Base-by-base conservation (phyloP, 352 stramenopile species). In the Phytophthora sojae region DNA sequence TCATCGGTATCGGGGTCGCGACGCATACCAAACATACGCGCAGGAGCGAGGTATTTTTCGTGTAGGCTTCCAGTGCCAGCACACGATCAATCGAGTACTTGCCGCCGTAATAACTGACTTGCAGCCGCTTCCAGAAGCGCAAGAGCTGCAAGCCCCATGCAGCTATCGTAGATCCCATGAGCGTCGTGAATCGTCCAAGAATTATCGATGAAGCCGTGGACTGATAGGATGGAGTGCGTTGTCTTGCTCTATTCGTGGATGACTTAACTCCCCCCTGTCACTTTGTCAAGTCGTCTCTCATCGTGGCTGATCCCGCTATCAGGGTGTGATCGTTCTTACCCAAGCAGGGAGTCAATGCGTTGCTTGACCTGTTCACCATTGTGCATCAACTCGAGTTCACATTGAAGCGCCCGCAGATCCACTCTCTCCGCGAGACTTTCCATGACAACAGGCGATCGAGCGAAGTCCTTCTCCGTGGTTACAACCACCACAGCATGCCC, bases 401-500 rank as follows among this genome's bases (percentile, higher is more conserved):
- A 85, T 21, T 67, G 64, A 44, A 85, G 57, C 25, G 86, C 71
- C 45, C 68, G 74, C 23, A 77, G 55, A 58, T 77, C 70, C 9
- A 67, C 29, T n/a, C 54, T 57, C 11, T 35, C n/a, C 15, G 65
- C 32, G 3, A 77, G 65, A 55, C n/a, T 29, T 54, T 64, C 19
- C 59, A 77, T 67, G 7, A 42, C 51, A 19, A 3, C 17, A 6
- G 39, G 57, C 3, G 78, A 83, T 6, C 81, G 77, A 32, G 71
- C 73, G 26, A 76, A 80, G 45, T 93, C 83, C 58, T 93, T 93
- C 69, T 93, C 86, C 0, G 86, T 93, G 17, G 82, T 92, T 32
- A 92, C 47, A 9, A 93, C 42, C 37, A 92, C 58, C 15, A 91
- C 60, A 0, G 17, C 19, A 21, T 49, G 58, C 35, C 57, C 58